A percentile compares a stretch with the other conserved stretches of the same genome.
phyloP scores from a whole-genome alignment of 2,329 filamentous ascomycete species.

The Paraconiothyrium sp. region DNA sequence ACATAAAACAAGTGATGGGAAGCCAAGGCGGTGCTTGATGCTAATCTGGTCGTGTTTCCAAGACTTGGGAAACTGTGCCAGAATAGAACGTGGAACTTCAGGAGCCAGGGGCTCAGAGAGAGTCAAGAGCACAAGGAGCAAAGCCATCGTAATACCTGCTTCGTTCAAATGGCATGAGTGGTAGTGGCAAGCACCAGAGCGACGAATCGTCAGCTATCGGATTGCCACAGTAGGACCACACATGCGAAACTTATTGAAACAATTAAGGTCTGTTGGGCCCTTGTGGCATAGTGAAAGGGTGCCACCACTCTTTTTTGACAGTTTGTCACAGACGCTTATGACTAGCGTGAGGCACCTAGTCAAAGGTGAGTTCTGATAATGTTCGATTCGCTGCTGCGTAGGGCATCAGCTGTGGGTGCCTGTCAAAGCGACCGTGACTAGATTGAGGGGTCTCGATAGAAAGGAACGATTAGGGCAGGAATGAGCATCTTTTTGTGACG shows the following conservation, averaged over 20 bases:
- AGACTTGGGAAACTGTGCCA: background rate
- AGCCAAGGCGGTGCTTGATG: background rate
- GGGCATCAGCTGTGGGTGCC: background rate
- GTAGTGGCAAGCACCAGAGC: background rate
- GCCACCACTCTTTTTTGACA: background rate
- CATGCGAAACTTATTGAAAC: background rate
- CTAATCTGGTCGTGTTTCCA: slow-evolving; percentile 1
- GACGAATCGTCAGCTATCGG: background rate
- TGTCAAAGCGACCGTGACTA: background rate
- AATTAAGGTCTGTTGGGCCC: background rate
- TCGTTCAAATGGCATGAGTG: background rate
- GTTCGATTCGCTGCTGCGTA: background rate
- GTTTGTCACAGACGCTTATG: background rate
- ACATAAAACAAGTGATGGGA: background rate
- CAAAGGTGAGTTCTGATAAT: background rate
- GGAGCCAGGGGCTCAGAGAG: background rate
- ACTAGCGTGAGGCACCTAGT: background rate
- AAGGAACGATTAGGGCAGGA: background rate
- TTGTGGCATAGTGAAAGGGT: background rate
- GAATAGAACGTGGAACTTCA: background rate
- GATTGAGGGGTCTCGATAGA: background rate
- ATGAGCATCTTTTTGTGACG: background rate
- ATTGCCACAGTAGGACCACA: background rate
- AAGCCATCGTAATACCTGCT: background rate
- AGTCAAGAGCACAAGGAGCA: background rate